Conservation (phyloP, 352 stramenopile genomes). For the Phytophthora chlamydospora region DNA sequence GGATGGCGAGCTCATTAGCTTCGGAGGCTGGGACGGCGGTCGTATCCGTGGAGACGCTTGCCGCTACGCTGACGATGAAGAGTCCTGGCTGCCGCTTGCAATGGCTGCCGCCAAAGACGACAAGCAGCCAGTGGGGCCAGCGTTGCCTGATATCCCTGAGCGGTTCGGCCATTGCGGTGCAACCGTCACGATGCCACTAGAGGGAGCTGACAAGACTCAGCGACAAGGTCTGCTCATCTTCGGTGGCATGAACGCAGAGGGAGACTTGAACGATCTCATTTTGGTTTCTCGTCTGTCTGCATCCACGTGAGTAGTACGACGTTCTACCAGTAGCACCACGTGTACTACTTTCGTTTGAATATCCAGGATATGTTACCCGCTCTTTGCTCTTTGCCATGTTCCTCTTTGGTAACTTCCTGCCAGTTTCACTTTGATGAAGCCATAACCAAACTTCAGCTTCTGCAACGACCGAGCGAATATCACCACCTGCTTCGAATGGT, state of each 20-base stretch:
- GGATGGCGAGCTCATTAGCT: conserved; percentile 42
- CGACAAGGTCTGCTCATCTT: conserved; percentile 53
- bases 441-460: too few relatives aligned
- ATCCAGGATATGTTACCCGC: too few relatives aligned
- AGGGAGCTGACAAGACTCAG: conserved; percentile 7
- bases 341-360: too few relatives aligned
- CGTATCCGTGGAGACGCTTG: conserved; percentile 55
- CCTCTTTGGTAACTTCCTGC: too few relatives aligned
- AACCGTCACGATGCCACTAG: conserved; percentile 16
- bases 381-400: too few relatives aligned
- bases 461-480: too few relatives aligned
- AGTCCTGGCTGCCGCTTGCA: conserved; percentile 44
- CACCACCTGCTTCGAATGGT: too few relatives aligned
- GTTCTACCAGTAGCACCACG: too few relatives aligned
- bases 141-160: conserved; percentile 9
- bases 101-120: not conserved
- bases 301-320: too few relatives aligned
- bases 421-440: too few relatives aligned
- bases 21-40: conserved; percentile 60
- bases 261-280: conserved; percentile 48
- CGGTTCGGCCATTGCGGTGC: conserved; percentile 61
- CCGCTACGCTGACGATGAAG: conserved; percentile 49
- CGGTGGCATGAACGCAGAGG: conserved; percentile 60
- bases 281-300: conserved; percentile 19
- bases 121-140: conserved; percentile 1